These are phyloP conservation scores for Rosa multiflora DNA, from an alignment of 306 rosid species.

Conservation along the genomic window DNA sequence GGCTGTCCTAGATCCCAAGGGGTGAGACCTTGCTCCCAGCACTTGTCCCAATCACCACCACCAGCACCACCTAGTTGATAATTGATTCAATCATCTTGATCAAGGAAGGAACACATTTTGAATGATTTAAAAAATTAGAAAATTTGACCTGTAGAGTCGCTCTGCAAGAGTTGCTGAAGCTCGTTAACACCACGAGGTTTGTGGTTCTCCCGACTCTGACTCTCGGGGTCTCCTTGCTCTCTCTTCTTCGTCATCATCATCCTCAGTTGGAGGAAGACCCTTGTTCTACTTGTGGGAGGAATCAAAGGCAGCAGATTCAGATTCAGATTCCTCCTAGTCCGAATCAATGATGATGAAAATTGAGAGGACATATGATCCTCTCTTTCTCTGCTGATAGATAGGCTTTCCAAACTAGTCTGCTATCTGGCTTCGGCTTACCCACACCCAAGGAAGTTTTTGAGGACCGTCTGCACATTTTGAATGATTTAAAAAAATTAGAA, in stretches of 20 bases:
- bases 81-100: not conserved
- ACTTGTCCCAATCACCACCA: conserved; percentile 36
- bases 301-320: not conserved
- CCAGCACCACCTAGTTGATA: too few species aligned
- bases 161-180: conserved; percentile 14
- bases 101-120: not conserved
- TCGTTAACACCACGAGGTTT: not conserved
- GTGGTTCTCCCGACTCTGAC: not conserved
- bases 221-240: not conserved
- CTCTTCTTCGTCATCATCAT: conserved; percentile 1
- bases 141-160: conserved; percentile 18
- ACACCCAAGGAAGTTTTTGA: too few species aligned
- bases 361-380: too few species aligned
- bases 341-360: too few species aligned
- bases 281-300: too few species aligned
- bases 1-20: conserved; percentile 47
- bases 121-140: not conserved
- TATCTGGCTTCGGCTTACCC: too few species aligned
- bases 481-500: not conserved
- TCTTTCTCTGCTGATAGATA: too few species aligned
- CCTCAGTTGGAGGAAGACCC: not conserved
- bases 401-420: too few species aligned
- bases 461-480: too few species aligned
- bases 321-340: not conserved
- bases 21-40: conserved; percentile 42